Evolutionary conservation across 2,329 filamentous ascomycete species (phyloP), one percentile per base, ranked within the genome.

Genomic region (Monosporascus sp.): DNA sequence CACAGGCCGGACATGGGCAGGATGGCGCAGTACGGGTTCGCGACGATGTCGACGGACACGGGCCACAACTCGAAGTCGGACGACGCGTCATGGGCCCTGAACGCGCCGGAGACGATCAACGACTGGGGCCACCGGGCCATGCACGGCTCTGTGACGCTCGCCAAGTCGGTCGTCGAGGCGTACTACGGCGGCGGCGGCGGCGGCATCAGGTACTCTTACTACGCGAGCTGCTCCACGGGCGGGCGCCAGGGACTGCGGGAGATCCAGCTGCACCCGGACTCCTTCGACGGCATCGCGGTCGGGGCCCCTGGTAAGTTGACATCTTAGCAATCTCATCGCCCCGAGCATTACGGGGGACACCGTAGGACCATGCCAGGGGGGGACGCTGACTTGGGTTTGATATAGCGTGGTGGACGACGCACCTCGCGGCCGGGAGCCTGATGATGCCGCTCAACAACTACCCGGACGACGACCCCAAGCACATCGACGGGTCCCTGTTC

Each of bases 151-250:
- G 70, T 75, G 1, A 70, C 70, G 1, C 58, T 74, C 4, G 72
- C 72, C 2, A 80, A 80, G 58, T 50, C 71, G 11, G 60, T 80
- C 24, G 69, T 71, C 3, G 58, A 72, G n/a, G 60, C 64, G 7
- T 80, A 75, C 61, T 81, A 80, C 55, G 60, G 65, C 14, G 48
- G 50, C 8, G 26, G 52, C 8, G 38, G 9, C 38, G n/a, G 40
- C n/a, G 40, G 40, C 3, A 65, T 69, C 11, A 65, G 67, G 4
- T 75, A 75, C 60, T 75, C 71, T 8, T 80, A 80, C 60, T 80
- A 76, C 58, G 63, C 72, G 9, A 79, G 79, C 17, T 82, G 79
- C 60, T 79, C 76, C 0, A 79, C 77, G 3, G 78, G 80, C 24
- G 80, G 80, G 2, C 69, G 78, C 2, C 78, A 82, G 64, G 79